phyloP scores from a whole-genome alignment of 768 basidiomycete species.

The Gymnopilus dilepis region DNA sequence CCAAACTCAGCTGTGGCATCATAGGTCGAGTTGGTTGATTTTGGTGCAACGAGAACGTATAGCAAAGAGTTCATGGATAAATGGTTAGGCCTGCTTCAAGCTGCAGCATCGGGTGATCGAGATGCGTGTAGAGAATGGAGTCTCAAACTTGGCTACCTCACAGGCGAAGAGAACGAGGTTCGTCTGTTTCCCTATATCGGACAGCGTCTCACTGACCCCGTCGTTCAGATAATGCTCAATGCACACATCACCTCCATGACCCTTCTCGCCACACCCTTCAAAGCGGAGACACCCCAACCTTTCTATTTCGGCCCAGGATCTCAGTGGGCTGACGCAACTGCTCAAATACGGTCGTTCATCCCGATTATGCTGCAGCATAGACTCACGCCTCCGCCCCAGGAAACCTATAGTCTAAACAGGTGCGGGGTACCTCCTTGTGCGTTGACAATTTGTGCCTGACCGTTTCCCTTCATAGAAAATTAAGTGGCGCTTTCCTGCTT shows the following conservation, averaged over 20 bases:
- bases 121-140: slow-evolving; percentile 75
- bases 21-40: slow-evolving; percentile 90
- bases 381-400: slow-evolving; percentile 89
- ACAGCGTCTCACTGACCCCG: too few relatives aligned
- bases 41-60: slow-evolving; percentile 93
- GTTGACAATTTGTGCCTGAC: neutral
- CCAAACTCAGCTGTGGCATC: neutral
- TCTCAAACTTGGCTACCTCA: slow-evolving; percentile 85
- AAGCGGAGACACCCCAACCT: slow-evolving; percentile 60
- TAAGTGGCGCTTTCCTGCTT: slow-evolving; percentile 82
- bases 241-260: slow-evolving; percentile 86
- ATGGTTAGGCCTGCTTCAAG: slow-evolving; percentile 85
- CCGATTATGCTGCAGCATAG: slow-evolving; percentile 90
- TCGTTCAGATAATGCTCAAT: slow-evolving; percentile 73
- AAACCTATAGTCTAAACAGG: slow-evolving; percentile 96
- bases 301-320: slow-evolving; percentile 80
- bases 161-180: slow-evolving; percentile 86
- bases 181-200: neutral
- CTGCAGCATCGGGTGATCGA: slow-evolving; percentile 74
- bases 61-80: slow-evolving; percentile 83
- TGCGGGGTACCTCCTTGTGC: slow-evolving; percentile 32
- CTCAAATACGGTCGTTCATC: slow-evolving; percentile 77
- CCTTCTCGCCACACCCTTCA: slow-evolving; percentile 89
- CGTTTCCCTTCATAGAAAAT: slow-evolving; percentile 53
- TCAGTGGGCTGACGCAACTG: slow-evolving; percentile 73